Evolutionary conservation across 2,329 filamentous ascomycete genomes (phyloP).

Genomic region (Talaromyces sp.): DNA sequence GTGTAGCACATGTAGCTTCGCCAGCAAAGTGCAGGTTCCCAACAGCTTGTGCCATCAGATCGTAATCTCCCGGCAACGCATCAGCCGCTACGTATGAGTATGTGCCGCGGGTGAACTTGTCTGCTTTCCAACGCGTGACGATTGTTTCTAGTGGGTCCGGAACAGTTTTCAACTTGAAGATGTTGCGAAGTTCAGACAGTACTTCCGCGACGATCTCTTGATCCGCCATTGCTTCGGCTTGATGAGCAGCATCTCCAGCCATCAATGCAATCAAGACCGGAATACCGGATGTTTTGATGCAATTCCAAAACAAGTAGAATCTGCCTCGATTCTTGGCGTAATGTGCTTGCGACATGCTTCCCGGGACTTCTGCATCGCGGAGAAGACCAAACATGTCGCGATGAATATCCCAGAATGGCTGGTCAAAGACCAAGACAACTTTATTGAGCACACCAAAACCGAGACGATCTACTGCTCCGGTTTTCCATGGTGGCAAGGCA

Average conservation of each 20-base stretch:
- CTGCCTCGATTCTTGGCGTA: conserved; percentile 78
- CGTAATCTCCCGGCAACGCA: conserved; percentile 84
- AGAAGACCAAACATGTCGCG: conserved; percentile 93
- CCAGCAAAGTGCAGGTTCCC: conserved; percentile 93
- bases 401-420: conserved; percentile 84
- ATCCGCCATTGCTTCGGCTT: conserved; percentile 75
- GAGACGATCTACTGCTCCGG: conserved; percentile 72
- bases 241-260: conserved; percentile 89
- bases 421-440: conserved; percentile 82
- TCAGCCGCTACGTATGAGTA: conserved; percentile 89
- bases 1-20: conserved; percentile 91
- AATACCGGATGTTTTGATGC: conserved; percentile 80
- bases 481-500: conserved; percentile 82
- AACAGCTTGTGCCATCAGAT: conserved; percentile 78
- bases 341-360: conserved; percentile 73
- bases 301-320: conserved; percentile 98
- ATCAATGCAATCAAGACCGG: conserved; percentile 88
- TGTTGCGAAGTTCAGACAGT: conserved; percentile 69
- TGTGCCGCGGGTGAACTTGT: conserved; percentile 86
- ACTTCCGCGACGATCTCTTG: conserved; percentile 76
- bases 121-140: conserved; percentile 87
- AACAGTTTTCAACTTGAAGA: conserved; percentile 65
- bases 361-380: conserved; percentile 65
- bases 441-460: conserved; percentile 96
- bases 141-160: conserved; percentile 80